Evolutionary conservation across 2,329 filamentous ascomycete species (phyloP).

Genomic region (Colletotrichum sp.): DNA sequence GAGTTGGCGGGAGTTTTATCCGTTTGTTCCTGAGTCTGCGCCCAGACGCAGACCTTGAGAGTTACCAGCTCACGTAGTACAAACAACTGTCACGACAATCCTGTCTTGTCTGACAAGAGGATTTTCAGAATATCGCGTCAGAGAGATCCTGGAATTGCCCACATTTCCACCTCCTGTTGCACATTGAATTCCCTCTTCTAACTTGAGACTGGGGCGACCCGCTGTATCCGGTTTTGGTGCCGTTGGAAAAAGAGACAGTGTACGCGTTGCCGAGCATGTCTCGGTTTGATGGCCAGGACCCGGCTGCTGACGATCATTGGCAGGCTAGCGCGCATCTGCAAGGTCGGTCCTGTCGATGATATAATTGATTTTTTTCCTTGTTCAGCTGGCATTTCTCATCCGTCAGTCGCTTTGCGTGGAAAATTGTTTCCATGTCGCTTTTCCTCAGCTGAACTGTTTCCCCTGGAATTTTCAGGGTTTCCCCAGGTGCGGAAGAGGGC

Average conservation of each 20-base stretch:
- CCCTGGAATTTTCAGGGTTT: background rate
- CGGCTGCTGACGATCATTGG: conserved; percentile 4
- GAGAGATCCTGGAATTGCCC: background rate
- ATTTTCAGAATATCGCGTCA: background rate
- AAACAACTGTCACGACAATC: background rate
- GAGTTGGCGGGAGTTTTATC: background rate
- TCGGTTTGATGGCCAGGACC: background rate
- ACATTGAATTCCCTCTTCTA: background rate
- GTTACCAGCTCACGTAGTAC: background rate
- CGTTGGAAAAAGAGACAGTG: background rate
- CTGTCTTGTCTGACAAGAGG: background rate
- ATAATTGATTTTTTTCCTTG: background rate
- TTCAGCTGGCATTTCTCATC: background rate
- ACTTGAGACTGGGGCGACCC: conserved; percentile 2
- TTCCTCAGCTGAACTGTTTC: background rate
- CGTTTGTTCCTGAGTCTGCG: background rate
- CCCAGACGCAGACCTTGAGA: background rate
- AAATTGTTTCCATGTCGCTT: background rate
- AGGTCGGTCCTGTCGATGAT: background rate
- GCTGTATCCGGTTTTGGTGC: background rate
- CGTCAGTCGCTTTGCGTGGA: background rate
- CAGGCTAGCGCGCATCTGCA: background rate
- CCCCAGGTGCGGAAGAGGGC: background rate
- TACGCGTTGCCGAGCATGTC: conserved; percentile 7
- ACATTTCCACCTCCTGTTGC: background rate